Evolutionary conservation across 306 rosid species (phyloP), one percentile per base, ranked within the genome.

Genomic region (Corylus avellana): DNA sequence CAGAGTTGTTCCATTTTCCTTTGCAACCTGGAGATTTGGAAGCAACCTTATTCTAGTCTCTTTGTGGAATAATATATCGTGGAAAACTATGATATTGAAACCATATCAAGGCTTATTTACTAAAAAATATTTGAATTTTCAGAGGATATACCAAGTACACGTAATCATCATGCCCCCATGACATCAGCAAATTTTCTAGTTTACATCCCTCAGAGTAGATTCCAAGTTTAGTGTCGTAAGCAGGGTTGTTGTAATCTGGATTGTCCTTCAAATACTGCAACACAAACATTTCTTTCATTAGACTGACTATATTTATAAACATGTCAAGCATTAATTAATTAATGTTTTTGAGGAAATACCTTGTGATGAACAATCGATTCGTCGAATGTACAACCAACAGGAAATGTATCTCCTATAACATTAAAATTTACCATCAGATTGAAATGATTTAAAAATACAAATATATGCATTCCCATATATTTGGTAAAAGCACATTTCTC

Each of bases 131-230:
- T 27, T 27, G 42, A 62, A 62, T 37, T n/a, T 62, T 46, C 54
- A 25, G 35, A 6, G 16, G 12, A 81, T 83, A 67, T 27, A 87
- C 90, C 86, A 82, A 3, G 83, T 75, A 82, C 90, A 87, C 85
- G 5, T 87, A 85, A 22, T 82, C 88, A 58, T 87, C 90, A 72
- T 87, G 90, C n/a, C 90, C 90, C 86, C 86, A 87, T 58, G 90
- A 77, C 87, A 85, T 80, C 32, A 72, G 50, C 0, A 85, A 80
- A 3, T 85, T 87, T 74, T 82, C 69, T 8, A 87, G 68, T 55
- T 88, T 88, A 82, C 86, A 80, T 25, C 76, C 82, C 70, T 84
- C 77, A 0, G 25, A 53, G 77, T 87, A 85, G 61, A 85, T 27
- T 53, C 90, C 90, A 74, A 73, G 70, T 59, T 77, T 84, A 1